phyloP scores from a whole-genome alignment of 768 basidiomycete species.

The Tricholoma flavovirens region DNA sequence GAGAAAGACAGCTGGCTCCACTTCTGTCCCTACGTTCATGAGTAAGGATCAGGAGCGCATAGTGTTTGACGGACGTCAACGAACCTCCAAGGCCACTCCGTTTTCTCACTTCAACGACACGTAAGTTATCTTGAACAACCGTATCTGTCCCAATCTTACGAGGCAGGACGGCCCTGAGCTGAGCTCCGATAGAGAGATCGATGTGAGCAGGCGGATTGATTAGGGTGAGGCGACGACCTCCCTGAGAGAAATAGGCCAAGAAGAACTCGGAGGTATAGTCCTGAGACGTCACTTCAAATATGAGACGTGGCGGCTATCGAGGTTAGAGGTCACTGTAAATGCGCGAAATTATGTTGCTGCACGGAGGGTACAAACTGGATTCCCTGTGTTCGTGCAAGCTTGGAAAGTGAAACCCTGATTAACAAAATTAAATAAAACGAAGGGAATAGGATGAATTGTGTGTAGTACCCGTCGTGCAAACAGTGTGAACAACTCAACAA shows the following conservation, averaged over 20 bases:
- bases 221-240: constrained; percentile 50
- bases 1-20: constrained; percentile 50
- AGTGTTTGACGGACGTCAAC: background rate
- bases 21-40: constrained; percentile 29
- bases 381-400: constrained; percentile 53
- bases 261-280: constrained; percentile 56
- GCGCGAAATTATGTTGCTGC: background rate
- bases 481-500: constrained; percentile 53
- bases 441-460: constrained; percentile 7
- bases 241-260: constrained; percentile 55
- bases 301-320: constrained; percentile 49
- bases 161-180: constrained; percentile 32
- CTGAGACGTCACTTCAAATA: constrained; percentile 51
- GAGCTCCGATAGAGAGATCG: constrained; percentile 33
- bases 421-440: constrained; percentile 1
- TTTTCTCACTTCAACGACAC: constrained; percentile 51
- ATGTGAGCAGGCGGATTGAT: constrained; percentile 40
- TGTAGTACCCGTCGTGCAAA: constrained; percentile 55
- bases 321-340: background rate
- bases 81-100: constrained; percentile 30
- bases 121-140: constrained; percentile 43
- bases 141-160: constrained; percentile 32
- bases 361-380: constrained; percentile 35
- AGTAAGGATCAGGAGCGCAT: background rate
- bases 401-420: constrained; percentile 66